These are phyloP conservation scores for Nelumbo lutea DNA, from an alignment of 164 flowering plant species.

Conservation along the genomic window DNA sequence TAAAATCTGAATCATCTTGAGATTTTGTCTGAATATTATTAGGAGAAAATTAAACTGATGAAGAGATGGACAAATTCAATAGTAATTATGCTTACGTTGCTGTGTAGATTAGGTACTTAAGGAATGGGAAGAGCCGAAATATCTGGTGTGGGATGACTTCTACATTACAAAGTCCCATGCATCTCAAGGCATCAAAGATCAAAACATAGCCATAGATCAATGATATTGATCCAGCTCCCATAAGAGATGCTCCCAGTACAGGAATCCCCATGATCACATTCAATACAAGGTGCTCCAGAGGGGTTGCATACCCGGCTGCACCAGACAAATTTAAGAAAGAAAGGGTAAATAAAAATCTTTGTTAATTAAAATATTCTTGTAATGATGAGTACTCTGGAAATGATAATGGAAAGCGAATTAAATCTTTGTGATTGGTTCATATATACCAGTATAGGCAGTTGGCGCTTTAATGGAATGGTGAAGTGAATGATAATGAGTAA, in stretches of 20 bases:
- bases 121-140: constrained; percentile 53
- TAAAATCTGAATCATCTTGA: too few species aligned
- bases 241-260: constrained; percentile 36
- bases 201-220: constrained; percentile 48
- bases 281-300: constrained; percentile 62
- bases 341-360: neutral
- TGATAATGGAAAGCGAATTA: neutral
- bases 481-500: constrained; percentile 57
- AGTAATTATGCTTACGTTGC: constrained; percentile 55
- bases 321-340: neutral
- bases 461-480: constrained; percentile 71
- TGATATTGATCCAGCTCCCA: constrained; percentile 58
- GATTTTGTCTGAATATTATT: too few species aligned
- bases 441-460: constrained; percentile 59
- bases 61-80: too few species aligned
- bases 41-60: too few species aligned
- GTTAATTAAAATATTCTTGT: neutral
- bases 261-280: constrained; percentile 53
- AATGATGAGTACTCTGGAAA: neutral
- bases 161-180: constrained; percentile 70
- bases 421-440: neutral
- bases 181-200: constrained; percentile 70
- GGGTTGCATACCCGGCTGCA: constrained; percentile 74
- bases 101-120: constrained; percentile 64
- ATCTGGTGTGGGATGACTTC: constrained; percentile 54